Percentiles rank a stretch among this genome's conserved stretches.
Evolutionary conservation across 495 filamentous ascomycete species (phyloP).

Genomic region (Penicillium verhagenii): DNA sequence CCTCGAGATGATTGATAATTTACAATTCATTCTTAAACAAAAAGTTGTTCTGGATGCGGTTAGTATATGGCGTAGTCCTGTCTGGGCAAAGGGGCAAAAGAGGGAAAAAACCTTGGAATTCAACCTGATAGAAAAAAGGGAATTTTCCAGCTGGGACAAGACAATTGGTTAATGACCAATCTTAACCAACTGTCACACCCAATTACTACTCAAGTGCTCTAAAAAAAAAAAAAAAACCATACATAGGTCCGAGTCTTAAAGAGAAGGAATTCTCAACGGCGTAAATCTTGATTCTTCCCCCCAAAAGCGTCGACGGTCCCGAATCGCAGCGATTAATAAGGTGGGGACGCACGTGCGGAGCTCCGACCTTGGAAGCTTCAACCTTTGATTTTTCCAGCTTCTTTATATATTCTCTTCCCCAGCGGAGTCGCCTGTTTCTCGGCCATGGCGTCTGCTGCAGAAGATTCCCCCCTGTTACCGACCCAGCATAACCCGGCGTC

Average conservation of each 20-base stretch:
- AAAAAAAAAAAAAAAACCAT: no score
- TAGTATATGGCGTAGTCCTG: not conserved
- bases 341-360: slow-evolving; percentile 33
- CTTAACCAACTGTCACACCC: not conserved
- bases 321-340: slow-evolving; percentile 18
- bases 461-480: slow-evolving; percentile 49
- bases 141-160: no score
- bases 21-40: not conserved
- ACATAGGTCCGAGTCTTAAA: no score
- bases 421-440: slow-evolving; percentile 15
- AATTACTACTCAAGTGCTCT: no score
- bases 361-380: slow-evolving; percentile 27
- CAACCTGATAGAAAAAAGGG: not conserved
- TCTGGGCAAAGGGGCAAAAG: not conserved
- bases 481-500: slow-evolving; percentile 39
- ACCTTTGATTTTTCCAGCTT: slow-evolving; percentile 21
- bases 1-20: not conserved
- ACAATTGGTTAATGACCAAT: not conserved
- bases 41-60: not conserved
- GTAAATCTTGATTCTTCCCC: not conserved
- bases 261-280: no score
- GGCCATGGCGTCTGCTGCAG: slow-evolving; percentile 42
- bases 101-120: no score
- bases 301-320: not conserved
- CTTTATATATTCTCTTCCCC: slow-evolving; percentile 8